Evolutionary conservation across 176 grass and related monocot species (phyloP).

Genomic region (Raddia distichophylla): DNA sequence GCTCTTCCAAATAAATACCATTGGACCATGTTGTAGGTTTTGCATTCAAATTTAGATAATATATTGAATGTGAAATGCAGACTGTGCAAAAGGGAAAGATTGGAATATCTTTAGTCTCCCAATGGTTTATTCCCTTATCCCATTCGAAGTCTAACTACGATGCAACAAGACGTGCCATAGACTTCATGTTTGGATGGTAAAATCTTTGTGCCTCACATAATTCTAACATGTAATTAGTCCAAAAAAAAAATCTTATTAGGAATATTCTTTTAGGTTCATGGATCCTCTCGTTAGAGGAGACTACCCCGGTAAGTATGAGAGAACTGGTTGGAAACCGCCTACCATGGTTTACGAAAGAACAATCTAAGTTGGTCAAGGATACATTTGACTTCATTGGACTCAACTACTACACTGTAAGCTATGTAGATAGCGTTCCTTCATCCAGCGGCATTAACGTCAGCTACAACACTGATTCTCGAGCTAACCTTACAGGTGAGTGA

Average conservation of each 20-base stretch:
- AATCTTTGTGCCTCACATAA: background rate
- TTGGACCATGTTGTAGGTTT: background rate
- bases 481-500: slow-evolving; percentile 38
- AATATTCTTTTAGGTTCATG: slow-evolving; percentile 38
- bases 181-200: slow-evolving; percentile 83
- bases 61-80: slow-evolving; percentile 31
- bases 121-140: slow-evolving; percentile 62
- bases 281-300: slow-evolving; percentile 49
- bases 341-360: slow-evolving; percentile 36
- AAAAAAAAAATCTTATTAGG: background rate
- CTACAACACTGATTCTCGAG: slow-evolving; percentile 43
- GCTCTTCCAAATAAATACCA: background rate
- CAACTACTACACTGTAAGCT: slow-evolving; percentile 54
- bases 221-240: background rate
- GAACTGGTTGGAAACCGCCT: slow-evolving; percentile 45
- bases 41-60: background rate
- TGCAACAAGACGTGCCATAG: slow-evolving; percentile 47
- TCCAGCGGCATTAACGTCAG: slow-evolving; percentile 46
- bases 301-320: slow-evolving; percentile 49
- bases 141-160: slow-evolving; percentile 43
- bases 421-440: slow-evolving; percentile 36
- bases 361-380: slow-evolving; percentile 49
- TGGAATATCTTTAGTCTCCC: slow-evolving; percentile 56
- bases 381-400: slow-evolving; percentile 63
- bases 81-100: slow-evolving; percentile 50